These are phyloP conservation scores for Stagonosporopsis chrysanthemi DNA, from an alignment of 2,329 filamentous ascomycete species.

Conservation along the genomic window DNA sequence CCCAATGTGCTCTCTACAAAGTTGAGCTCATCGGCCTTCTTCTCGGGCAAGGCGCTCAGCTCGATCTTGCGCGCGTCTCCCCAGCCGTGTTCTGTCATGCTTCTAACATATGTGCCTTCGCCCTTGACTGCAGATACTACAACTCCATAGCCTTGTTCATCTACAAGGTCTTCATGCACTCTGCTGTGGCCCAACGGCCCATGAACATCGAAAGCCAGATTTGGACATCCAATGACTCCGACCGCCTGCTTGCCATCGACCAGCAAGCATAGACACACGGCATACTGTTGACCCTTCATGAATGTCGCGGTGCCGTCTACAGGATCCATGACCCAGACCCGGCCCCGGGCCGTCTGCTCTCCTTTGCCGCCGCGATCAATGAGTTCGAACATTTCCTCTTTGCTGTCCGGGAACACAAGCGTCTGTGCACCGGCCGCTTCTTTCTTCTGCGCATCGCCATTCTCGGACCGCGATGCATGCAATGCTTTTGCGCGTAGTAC, in stretches of 20 bases:
- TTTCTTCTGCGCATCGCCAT: constrained; percentile 28
- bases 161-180: constrained; percentile 51
- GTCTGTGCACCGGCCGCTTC: constrained; percentile 10
- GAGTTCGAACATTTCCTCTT: constrained; percentile 66
- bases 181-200: constrained; percentile 25
- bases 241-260: constrained; percentile 65
- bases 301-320: constrained; percentile 71
- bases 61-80: constrained; percentile 45
- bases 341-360: constrained; percentile 54
- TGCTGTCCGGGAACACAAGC: constrained; percentile 51
- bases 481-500: constrained; percentile 50
- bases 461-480: constrained; percentile 36
- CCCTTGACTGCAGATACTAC: constrained; percentile 59
- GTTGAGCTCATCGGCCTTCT: constrained; percentile 45
- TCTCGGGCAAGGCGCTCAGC: constrained; percentile 21
- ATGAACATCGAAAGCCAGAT: constrained; percentile 56
- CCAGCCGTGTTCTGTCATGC: constrained; percentile 47
- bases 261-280: constrained; percentile 66
- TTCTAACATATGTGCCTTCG: constrained; percentile 54
- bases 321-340: constrained; percentile 69
- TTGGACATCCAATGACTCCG: constrained; percentile 69
- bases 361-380: constrained; percentile 68
- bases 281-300: constrained; percentile 68
- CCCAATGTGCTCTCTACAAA: constrained; percentile 57
- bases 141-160: constrained; percentile 51